These are phyloP conservation scores for Annulohypoxylon moriforme DNA, from an alignment of 495 filamentous ascomycete species.

Conservation along the genomic window DNA sequence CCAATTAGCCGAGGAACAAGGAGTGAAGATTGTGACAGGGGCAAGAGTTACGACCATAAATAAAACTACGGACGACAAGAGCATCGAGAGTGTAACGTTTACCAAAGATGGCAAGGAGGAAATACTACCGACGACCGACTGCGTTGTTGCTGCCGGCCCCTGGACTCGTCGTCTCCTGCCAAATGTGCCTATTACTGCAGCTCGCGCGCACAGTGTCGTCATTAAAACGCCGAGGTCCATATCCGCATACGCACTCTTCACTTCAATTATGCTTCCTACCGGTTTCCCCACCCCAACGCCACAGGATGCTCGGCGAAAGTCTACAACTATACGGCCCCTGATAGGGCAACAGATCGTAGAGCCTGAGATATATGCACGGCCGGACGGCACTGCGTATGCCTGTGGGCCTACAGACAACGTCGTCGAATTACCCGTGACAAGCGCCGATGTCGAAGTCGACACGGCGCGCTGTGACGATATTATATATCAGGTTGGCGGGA, in stretches of 20 bases:
- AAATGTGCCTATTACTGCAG: constrained; percentile 76
- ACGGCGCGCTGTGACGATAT: constrained; percentile 79
- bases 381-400: constrained; percentile 83
- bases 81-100: constrained; percentile 47
- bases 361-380: constrained; percentile 90
- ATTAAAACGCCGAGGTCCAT: constrained; percentile 70
- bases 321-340: constrained; percentile 42
- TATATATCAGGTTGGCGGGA: constrained; percentile 73
- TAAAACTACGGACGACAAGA: constrained; percentile 26
- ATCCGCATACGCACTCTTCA: constrained; percentile 85
- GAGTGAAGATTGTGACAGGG: constrained; percentile 73
- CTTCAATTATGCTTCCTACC: constrained; percentile 76
- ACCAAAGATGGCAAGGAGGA: constrained; percentile 71
- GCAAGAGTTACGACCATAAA: constrained; percentile 49
- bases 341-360: constrained; percentile 63
- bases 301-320: constrained; percentile 52
- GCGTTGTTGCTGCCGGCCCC: constrained; percentile 79
- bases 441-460: constrained; percentile 79
- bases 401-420: constrained; percentile 77
- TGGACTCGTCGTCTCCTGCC: constrained; percentile 81
- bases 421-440: constrained; percentile 74
- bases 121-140: constrained; percentile 51
- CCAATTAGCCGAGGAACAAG: constrained; percentile 76
- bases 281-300: constrained; percentile 52
- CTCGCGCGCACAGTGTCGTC: constrained; percentile 85